Base-by-base conservation (phyloP, 2,329 filamentous ascomycete species). In the Phaeosphaeria sp. region DNA sequence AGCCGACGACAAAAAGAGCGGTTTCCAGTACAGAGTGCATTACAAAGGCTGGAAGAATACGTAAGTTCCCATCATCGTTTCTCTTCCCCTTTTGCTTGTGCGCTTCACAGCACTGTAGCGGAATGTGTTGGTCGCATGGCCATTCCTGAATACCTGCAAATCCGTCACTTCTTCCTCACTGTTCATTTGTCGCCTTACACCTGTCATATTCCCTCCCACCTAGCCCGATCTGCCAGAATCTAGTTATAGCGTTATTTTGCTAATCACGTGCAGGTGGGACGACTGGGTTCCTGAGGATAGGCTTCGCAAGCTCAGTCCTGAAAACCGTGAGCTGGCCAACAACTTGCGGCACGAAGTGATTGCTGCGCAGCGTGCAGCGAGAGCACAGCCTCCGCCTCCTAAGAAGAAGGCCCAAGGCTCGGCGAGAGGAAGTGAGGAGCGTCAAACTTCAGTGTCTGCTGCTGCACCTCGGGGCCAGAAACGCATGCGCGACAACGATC, bases 11-110 rank as follows among this genome's bases (percentile, higher is more conserved):
- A 89, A 90, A 78, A 89, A 88, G 76, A 89, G 89, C 60, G 87
- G 90, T 33, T 93, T 88, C 74, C 88, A 92, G 76, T 99, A 96
- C 81, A 91, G 91, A 73, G 91, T 99, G 54, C 95, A 99, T 80
- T 99, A 99, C 83, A 98, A 98, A 80, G 95, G 95, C 72, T 99
- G 95, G 95, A 99, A 99, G 84, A 93, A 94, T 78, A 97, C 93
- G 85, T 91, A 81, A 80, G 88, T 88, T 39, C n/a, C 58, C 27
- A 23, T 57, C 41, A 47, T 50, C 2, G 46, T 36, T 25, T 25
- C 46, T 33, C 30, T 17, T 39, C 1, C 20, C 36, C 47, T 23
- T 18, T 23, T n/a, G 21, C 41, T 23, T 22, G 50, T 67, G 65
- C 56, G 59, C 21, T 18, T 25, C 17, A 20, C n/a, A n/a, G 10